Evolutionary conservation across 2,329 filamentous ascomycete genomes (phyloP), one percentile per base, ranked within the genome.

Genomic region (Zymoseptoria ardabiliae): DNA sequence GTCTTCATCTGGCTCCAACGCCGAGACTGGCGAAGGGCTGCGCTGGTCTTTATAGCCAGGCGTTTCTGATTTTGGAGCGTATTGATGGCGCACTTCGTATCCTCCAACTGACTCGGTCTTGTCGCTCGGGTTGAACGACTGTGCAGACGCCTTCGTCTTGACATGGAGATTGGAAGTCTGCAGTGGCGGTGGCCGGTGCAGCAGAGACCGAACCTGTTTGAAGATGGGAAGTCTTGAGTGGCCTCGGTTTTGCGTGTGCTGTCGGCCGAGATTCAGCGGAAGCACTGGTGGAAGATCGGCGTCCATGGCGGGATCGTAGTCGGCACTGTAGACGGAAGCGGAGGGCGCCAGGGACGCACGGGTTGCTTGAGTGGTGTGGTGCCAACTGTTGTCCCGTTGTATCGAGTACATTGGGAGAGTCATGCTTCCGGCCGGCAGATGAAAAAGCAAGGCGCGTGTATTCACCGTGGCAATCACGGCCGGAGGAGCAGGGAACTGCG

Each of bases 301-400:
- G 13, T 55, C 56, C 55, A 28, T 13, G 13, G 35, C 17, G 13
- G 35, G 35, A 45, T 60, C 54, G 41, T 62, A 68, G 56, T 76
- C 73, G 54, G 76, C 74, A 58, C 73, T 57, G 73, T 74, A 61
- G 69, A 75, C 28, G 19, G 68, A 68, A 13, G 58, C 58, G 4
- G 65, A 59, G 20, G 66, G 75, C 69, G 61, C 73, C 67, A 69
- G 71, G 70, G 53, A 74, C 69, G 45, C 59, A 54, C 50, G 63
- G 58, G 62, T 69, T 13, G 45, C 48, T n/a, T 45, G n/a, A 13
- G 17, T n/a, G 35, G 11, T 13, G 35, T 45, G 35, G 4, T 45
- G 35, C 35, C 35, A 45, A n/a, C n/a, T n/a, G 35, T 45, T 45
- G 35, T 45, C 35, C 35, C 35, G 35, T n/a, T 45, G 35, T 45